Evolutionary conservation across 345 rosid genomes (phyloP), one percentile per base, ranked within the genome.

Genomic region (Murraya paniculata): DNA sequence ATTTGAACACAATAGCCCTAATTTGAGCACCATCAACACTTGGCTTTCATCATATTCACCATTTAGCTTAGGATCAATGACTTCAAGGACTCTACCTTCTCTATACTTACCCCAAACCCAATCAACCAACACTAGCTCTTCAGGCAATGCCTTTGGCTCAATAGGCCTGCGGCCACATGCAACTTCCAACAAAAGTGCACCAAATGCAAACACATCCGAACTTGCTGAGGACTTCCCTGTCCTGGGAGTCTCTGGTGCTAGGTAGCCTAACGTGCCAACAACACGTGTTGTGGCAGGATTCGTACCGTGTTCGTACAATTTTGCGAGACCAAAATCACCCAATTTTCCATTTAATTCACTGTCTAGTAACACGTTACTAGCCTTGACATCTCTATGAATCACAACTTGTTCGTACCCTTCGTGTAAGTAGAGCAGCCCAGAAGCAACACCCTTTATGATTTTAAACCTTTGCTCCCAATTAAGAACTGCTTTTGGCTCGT

Each of bases 281-380:
- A 95, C 97, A 14, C 90, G 88, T 0, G 98, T 95, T 19, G 98
- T 93, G 71, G 85, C 84, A 28, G 98, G 98, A 76, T 92, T 90
- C 14, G 94, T 82, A 18, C 97, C 97, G 25, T 89, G 97, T 73
- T 90, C 97, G 6, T 90, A 91, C 83, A 95, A 73, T 84, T 92
- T 86, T 18, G 99, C 97, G 7, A 95, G 89, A 24, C 99, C 98
- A 45, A 95, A 95, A 85, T 92, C 99, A 4, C 99, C 97, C 4
- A 95, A 88, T 77, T 86, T 90, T 14, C 92, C 99, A n/a, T 89
- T 92, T n/a, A 91, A 57, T 19, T 92, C 97, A 28, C 81, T 78
- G 60, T 96, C 98, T 35, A 96, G 64, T 78, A 94, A 82, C 55
- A 94, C 95, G 65, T 96, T 94, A 53, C 98, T 92, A 0, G 98